Evolutionary conservation across 2,329 filamentous ascomycete species (phyloP), one percentile per base, ranked within the genome.

Genomic region (Phoma herbarum): DNA sequence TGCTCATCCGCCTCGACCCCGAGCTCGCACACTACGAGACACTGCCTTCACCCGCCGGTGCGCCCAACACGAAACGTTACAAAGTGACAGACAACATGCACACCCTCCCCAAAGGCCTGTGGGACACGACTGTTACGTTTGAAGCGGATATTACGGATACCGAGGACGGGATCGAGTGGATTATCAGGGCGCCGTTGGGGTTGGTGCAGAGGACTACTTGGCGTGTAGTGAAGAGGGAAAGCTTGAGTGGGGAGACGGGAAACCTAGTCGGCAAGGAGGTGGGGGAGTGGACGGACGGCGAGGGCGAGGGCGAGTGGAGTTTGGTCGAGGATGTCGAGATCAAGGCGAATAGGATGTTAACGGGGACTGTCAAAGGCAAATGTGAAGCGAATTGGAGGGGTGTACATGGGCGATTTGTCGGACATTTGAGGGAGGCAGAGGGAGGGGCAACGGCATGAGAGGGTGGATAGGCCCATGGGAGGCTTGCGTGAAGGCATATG

Each of bases 241-340:
- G 63, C 2, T 45, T 70, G 20, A 65, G 55, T 4, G 52, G 53
- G 2, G 62, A 52, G 14, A 56, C 64, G 28, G 60, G 29, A 8
- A 28, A 39, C 8, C 39, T 44, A 3, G 52, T 56, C 1, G 58
- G 48, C 1, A 35, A 41, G 23, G 59, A 51, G n/a, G 48, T 45
- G 18, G 60, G 52, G 3, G 72, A 74, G 57, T 75, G 69, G 73
- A 67, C 12, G 12, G 41, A 43, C 18, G 41, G 14, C 8, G 11
- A 9, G 10, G 41, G 41, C 4, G 41, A 43, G 14, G 41, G 41
- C 14, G 41, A 75, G 58, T 75, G 69, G 73, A 68, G 64, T 54
- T 41, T 77, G 14, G 71, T 76, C 2, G 75, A 77, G 54, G 73
- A 77, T 63, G 72, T 75, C 28, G 73, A 75, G 62, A 77, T 77